Evolutionary conservation across 75 land plant species (phyloP).

Genomic region (Chamaecyparis obtusa): DNA sequence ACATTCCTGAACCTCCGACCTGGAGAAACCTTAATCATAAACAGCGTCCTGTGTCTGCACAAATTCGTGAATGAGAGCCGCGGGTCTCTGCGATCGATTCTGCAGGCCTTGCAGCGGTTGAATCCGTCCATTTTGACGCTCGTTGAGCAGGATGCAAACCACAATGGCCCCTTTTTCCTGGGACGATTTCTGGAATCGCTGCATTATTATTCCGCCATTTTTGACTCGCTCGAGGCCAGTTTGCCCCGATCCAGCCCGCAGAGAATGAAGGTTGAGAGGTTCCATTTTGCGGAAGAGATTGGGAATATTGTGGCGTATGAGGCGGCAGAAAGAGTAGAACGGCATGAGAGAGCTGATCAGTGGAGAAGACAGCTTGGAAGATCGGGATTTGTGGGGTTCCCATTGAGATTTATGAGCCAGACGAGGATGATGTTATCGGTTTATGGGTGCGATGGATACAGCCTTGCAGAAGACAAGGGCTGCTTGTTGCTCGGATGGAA

Average conservation of each 20-base stretch:
- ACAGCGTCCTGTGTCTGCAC: slow-evolving; percentile 41
- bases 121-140: slow-evolving; percentile 34
- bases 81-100: slow-evolving; percentile 34
- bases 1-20: slow-evolving; percentile 21
- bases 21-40: slow-evolving; percentile 39
- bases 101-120: slow-evolving; percentile 31
- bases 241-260: slow-evolving; percentile 27
- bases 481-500: slow-evolving; percentile 54
- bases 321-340: slow-evolving; percentile 41
- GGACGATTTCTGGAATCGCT: slow-evolving; percentile 55
- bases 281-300: slow-evolving; percentile 50
- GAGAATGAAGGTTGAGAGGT: slow-evolving; percentile 41
- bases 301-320: slow-evolving; percentile 49
- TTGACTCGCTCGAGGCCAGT: slow-evolving; percentile 52
- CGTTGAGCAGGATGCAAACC: slow-evolving; percentile 62
- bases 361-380: slow-evolving; percentile 50
- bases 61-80: slow-evolving; percentile 45
- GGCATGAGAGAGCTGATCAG: slow-evolving; percentile 53
- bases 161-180: slow-evolving; percentile 60
- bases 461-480: slow-evolving; percentile 42
- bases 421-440: slow-evolving; percentile 30
- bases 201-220: slow-evolving; percentile 60
- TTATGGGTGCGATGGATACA: slow-evolving; percentile 47
- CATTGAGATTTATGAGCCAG: slow-evolving; percentile 31
- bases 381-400: slow-evolving; percentile 41